Conservation (phyloP, 768 basidiomycete genomes). For the Rhodotorula babjevae region DNA sequence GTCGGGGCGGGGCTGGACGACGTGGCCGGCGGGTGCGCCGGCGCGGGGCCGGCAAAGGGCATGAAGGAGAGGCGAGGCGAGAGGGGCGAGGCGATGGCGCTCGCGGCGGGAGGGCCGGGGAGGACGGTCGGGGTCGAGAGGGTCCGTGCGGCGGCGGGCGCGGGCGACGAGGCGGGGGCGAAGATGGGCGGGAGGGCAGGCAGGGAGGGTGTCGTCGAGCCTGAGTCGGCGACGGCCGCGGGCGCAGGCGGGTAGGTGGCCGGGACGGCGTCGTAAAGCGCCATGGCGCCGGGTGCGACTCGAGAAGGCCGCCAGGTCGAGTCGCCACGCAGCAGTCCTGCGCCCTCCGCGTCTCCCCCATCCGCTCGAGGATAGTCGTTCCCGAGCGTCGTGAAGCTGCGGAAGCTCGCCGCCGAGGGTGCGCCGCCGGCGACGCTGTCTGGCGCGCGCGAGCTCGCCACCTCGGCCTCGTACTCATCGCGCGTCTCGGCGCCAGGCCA, state of each 20-base stretch:
- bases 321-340: background rate
- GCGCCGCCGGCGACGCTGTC: background rate
- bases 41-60: constrained; percentile 13
- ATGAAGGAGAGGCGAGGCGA: constrained; percentile 28
- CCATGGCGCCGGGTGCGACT: too few relatives aligned
- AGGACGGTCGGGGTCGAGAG: background rate
- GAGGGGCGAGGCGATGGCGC: background rate
- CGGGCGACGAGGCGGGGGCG: background rate
- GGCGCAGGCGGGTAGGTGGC: background rate
- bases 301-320: background rate
- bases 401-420: too few relatives aligned
- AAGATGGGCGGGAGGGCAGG: background rate
- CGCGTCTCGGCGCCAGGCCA: constrained; percentile 19
- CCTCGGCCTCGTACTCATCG: constrained; percentile 26
- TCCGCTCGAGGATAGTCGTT: background rate
- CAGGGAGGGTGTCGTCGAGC: background rate
- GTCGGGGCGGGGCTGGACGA: background rate
- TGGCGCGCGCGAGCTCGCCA: background rate
- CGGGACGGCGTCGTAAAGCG: too few relatives aligned
- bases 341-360: background rate
- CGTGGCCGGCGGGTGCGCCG: background rate
- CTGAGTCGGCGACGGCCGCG: background rate
- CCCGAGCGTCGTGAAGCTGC: background rate
- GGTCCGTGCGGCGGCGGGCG: background rate
- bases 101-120: background rate